These are phyloP conservation scores for Ophiostoma angusticollis DNA, from an alignment of 2,329 filamentous ascomycete genomes.

Conservation along the genomic window DNA sequence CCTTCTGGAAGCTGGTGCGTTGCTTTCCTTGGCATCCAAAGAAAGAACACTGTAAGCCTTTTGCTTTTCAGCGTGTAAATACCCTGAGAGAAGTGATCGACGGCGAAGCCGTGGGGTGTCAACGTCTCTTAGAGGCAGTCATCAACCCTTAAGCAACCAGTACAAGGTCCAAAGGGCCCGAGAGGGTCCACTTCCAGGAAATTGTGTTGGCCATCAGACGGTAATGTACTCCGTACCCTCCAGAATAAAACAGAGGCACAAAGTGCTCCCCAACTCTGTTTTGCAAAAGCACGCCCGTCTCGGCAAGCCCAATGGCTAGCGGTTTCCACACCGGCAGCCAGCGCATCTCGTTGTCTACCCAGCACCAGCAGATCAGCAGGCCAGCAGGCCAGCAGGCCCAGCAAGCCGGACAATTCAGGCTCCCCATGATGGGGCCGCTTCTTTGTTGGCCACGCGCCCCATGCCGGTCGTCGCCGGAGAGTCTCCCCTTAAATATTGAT, in stretches of 20 bases:
- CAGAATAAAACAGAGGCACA: background rate
- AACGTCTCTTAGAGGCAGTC: slow-evolving; percentile 12
- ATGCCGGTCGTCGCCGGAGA: slow-evolving; percentile 8
- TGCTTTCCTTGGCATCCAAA: no score
- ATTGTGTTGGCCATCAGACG: slow-evolving; percentile 16
- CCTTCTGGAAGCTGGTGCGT: background rate
- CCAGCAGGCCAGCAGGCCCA: background rate
- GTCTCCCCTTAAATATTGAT: slow-evolving; percentile 8
- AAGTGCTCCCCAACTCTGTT: slow-evolving; percentile 7
- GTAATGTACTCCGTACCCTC: slow-evolving; percentile 6
- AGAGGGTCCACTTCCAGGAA: slow-evolving; percentile 19
- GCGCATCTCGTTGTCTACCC: slow-evolving; percentile 7
- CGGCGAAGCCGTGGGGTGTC: slow-evolving; percentile 24
- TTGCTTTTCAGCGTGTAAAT: slow-evolving; percentile 8
- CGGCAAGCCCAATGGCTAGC: slow-evolving; percentile 9
- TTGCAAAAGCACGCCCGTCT: slow-evolving; percentile 1
- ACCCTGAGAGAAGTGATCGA: slow-evolving; percentile 19
- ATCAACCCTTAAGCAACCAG: slow-evolving; percentile 20
- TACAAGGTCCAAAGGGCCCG: slow-evolving; percentile 18
- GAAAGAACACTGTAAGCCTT: background rate
- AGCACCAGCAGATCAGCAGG: slow-evolving; percentile 1
- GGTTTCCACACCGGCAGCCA: slow-evolving; percentile 7
- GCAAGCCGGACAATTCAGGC: slow-evolving; percentile 3
- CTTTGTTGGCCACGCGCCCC: slow-evolving; percentile 8
- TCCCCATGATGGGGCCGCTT: slow-evolving; percentile 6